Evolutionary conservation across 1,284 basidiomycete genomes (phyloP), one percentile per base, ranked within the genome.

Genomic region (Cutaneotrichosporon arboriforme): DNA sequence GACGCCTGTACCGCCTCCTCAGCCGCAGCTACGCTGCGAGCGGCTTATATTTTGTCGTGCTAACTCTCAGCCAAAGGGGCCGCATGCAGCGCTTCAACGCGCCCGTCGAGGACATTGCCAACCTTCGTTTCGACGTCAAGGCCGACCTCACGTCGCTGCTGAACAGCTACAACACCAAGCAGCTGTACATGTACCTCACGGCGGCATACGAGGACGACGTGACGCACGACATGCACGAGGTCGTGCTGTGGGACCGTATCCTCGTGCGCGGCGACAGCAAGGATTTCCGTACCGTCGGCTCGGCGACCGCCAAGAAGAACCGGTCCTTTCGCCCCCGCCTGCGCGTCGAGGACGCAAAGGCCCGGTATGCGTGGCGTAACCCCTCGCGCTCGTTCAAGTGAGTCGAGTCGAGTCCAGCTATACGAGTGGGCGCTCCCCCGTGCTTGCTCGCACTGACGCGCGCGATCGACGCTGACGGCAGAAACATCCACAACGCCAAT

Each of bases 141-240:
- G 66, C 71, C 20, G 74, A 77, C 58, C 64, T 77, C 9, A 64
- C 68, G 12, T 68, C 69, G 1, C 53, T 77, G 15, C 70, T 77
- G 47, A 63, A 69, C 45, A 65, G 68, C 15, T 77, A 73, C 68
- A 77, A 77, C 60, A 76, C 75, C 26, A 77, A 77, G 58, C 76
- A 77, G 55, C 62, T 77, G 17, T 76, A 74, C 59, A 59, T 76
- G n/a, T 70, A 74, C 56, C 62, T 77, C 5, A 73, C 71, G 1
- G 76, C 76, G 1, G 58, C 62, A 5, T 76, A 73, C 51, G 54
- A 58, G 31, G 69, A 71, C 43, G 53, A 56, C 14, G 51, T 43
- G 1, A 52, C 49, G 1, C 50, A 52, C 49, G 63, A 59, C 41
- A 14, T 26, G 15, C 72, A 76, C 62, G 67, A 70, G n/a, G 69